These are phyloP conservation scores for Ceratopteris richardii DNA, from an alignment of 75 land plant genomes.

Conservation along the genomic window DNA sequence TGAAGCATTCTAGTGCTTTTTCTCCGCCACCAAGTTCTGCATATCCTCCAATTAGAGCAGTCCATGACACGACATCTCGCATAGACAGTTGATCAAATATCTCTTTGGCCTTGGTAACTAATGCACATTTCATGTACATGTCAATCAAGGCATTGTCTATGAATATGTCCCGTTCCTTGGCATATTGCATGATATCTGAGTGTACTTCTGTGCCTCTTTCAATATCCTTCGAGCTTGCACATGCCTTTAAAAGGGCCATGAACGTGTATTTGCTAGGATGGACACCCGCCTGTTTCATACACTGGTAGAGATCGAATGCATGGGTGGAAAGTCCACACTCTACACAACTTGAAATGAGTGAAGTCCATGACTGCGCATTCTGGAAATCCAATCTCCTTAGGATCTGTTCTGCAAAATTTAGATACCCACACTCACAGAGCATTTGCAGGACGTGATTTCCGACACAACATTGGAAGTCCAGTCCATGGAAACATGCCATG, in stretches of 20 bases:
- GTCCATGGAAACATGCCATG: background rate
- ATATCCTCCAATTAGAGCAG: conserved; percentile 37
- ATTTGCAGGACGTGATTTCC: conserved; percentile 1
- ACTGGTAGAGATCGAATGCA: conserved; percentile 25
- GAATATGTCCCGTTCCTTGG: conserved; percentile 9
- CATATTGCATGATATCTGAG: conserved; percentile 21
- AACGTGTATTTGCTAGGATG: conserved; percentile 29
- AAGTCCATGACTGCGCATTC: conserved; percentile 20
- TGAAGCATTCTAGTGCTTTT: conserved; percentile 20
- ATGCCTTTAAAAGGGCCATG: conserved; percentile 30
- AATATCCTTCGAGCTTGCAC: conserved; percentile 17
- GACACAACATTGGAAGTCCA: background rate
- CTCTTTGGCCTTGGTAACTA: conserved; percentile 14
- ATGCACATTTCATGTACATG: conserved; percentile 24
- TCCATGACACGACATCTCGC: conserved; percentile 35
- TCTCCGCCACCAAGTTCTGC: conserved; percentile 17
- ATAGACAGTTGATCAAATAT: conserved; percentile 34
- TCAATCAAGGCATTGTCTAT: conserved; percentile 39
- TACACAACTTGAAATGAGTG: conserved; percentile 38
- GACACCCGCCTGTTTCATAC: conserved; percentile 17
- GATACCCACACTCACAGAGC: background rate
- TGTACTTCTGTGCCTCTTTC: conserved; percentile 31
- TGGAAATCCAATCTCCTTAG: conserved; percentile 1
- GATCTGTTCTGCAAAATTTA: background rate
- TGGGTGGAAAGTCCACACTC: conserved; percentile 20